Percentiles rank a stretch among this genome's conserved stretches.
These are phyloP conservation scores for Strobilomyces dryophilus DNA, from an alignment of 768 basidiomycete species.

Conservation along the genomic window DNA sequence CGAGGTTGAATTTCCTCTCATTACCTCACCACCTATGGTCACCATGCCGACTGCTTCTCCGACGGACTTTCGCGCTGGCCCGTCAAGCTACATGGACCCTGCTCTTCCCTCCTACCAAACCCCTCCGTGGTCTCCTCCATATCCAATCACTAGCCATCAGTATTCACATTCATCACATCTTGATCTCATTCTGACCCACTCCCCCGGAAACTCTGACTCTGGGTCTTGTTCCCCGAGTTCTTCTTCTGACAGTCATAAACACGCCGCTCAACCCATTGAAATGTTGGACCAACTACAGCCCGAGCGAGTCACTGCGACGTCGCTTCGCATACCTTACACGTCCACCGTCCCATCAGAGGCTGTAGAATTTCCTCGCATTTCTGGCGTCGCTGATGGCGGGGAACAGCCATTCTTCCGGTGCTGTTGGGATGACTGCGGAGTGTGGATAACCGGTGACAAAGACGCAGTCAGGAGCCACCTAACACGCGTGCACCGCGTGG, in stretches of 20 bases:
- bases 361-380: constrained; percentile 5
- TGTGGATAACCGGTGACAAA: constrained; percentile 18
- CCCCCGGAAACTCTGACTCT: not conserved
- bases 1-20: not conserved
- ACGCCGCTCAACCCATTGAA: not conserved
- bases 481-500: constrained; percentile 6
- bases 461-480: constrained; percentile 15
- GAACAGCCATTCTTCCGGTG: constrained; percentile 16
- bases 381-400: too few relatives aligned
- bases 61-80: not conserved
- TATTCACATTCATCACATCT: not conserved
- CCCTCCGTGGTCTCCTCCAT: not conserved
- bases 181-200: not conserved
- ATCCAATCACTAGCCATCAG: not conserved
- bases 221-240: not conserved
- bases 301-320: not conserved
- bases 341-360: constrained; percentile 4
- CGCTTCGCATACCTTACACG: not conserved
- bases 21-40: not conserved
- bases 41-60: constrained; percentile 6
- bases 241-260: not conserved
- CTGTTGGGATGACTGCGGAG: constrained; percentile 10
- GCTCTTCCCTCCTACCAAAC: not conserved
- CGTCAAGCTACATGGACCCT: not conserved
- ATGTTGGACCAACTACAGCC: not conserved